phyloP scores from a whole-genome alignment of 805 yeast species.

The Wickerhamomyces tratensis region DNA sequence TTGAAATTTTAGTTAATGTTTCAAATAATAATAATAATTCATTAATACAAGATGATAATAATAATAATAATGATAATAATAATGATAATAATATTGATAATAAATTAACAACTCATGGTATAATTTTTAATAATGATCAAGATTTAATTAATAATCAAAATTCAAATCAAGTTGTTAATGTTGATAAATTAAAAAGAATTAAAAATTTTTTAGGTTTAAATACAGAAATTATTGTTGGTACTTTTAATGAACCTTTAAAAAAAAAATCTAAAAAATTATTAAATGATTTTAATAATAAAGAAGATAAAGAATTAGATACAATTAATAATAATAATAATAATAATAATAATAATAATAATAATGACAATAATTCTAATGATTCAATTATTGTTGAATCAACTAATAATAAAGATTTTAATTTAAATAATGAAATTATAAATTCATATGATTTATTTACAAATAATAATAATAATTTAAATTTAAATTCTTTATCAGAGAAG shows the following conservation, averaged over 20 bases:
- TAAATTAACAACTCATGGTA: slow-evolving; percentile 11
- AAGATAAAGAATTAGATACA: too few species aligned
- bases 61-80: neutral
- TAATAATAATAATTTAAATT: too few species aligned
- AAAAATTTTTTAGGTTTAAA: slow-evolving; percentile 76
- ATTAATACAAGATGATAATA: too few species aligned
- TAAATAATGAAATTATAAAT: too few species aligned
- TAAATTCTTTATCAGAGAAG: slow-evolving; percentile 40
- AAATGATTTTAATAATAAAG: too few species aligned
- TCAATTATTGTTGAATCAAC: too few species aligned
- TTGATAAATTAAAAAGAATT: slow-evolving; percentile 66
- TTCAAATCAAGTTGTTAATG: slow-evolving; percentile 49
- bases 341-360: too few species aligned
- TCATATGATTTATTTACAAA: too few species aligned
- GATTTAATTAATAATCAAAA: slow-evolving; percentile 9
- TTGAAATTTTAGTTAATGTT: slow-evolving; percentile 76
- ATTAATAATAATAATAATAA: too few species aligned
- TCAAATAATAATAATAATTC: slow-evolving; percentile 27
- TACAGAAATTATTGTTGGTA: slow-evolving; percentile 74
- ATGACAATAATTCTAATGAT: too few species aligned
- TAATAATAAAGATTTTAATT: too few species aligned
- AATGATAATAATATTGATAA: slow-evolving; percentile 6
- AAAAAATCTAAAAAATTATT: too few species aligned
- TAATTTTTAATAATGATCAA: slow-evolving; percentile 18
- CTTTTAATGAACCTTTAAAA: slow-evolving; percentile 18